These are phyloP conservation scores for Crotalaria pallida DNA, from an alignment of 306 rosid species.

Conservation along the genomic window DNA sequence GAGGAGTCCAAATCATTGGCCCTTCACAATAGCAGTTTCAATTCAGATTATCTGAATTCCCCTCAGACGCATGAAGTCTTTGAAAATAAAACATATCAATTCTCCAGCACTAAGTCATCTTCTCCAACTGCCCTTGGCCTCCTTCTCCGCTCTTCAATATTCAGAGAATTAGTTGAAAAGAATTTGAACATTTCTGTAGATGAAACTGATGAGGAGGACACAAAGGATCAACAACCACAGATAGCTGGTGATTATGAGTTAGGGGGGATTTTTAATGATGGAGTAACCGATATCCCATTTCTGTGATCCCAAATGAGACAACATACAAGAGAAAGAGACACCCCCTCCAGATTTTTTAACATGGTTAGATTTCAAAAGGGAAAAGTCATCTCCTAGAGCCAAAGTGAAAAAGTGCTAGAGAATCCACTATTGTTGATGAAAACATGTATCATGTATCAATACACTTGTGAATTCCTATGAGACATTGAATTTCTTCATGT, in stretches of 20 bases:
- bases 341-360: conserved; percentile 21
- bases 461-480: background rate
- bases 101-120: conserved; percentile 33
- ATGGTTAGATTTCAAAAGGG: background rate
- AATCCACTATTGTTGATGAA: background rate
- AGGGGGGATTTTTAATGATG: conserved; percentile 43
- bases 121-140: conserved; percentile 67
- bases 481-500: background rate
- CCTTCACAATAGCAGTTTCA: conserved; percentile 19
- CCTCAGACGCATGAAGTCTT: conserved; percentile 30
- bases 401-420: background rate
- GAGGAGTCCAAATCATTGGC: conserved; percentile 23
- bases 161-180: conserved; percentile 61
- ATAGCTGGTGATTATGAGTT: conserved; percentile 35
- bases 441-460: background rate
- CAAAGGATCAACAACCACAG: conserved; percentile 30
- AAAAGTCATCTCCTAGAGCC: background rate
- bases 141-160: conserved; percentile 60
- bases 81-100: conserved; percentile 23
- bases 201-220: conserved; percentile 47
- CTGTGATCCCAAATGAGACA: conserved; percentile 34
- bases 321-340: conserved; percentile 35
- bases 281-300: conserved; percentile 38
- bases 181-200: conserved; percentile 41
- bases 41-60: conserved; percentile 29